These are phyloP conservation scores for Aspergillus texensis DNA, from an alignment of 2,329 filamentous ascomycete genomes.

Conservation along the genomic window DNA sequence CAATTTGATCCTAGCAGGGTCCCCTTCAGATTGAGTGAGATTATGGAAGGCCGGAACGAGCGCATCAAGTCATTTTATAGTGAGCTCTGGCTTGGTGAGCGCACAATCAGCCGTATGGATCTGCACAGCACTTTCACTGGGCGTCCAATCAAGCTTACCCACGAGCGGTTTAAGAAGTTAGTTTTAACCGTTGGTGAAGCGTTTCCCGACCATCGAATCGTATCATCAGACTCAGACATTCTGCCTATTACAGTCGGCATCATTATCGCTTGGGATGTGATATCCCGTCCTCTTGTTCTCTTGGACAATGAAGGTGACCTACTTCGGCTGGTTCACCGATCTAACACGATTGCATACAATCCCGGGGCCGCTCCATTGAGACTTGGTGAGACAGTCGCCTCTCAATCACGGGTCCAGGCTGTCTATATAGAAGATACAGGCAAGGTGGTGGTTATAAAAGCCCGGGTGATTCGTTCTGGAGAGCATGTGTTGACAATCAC, in stretches of 20 bases:
- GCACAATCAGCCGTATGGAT: conserved; percentile 70
- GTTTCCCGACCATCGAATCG: conserved; percentile 13
- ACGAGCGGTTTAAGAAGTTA: conserved; percentile 68
- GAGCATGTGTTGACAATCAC: conserved; percentile 16
- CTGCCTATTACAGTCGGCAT: conserved; percentile 18
- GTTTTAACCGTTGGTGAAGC: conserved; percentile 11
- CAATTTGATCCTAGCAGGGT: conserved; percentile 86
- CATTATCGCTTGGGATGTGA: conserved; percentile 21
- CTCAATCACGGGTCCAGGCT: conserved; percentile 15
- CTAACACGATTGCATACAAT: conserved; percentile 19
- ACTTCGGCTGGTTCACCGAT: conserved; percentile 20
- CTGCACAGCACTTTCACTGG: conserved; percentile 82
- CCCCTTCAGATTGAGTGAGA: conserved; percentile 87
- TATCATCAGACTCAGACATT: conserved; percentile 6
- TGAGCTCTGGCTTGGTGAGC: conserved; percentile 88
- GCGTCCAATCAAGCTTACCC: conserved; percentile 18
- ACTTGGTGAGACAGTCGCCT: conserved; percentile 18
- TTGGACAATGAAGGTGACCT: conserved; percentile 16
- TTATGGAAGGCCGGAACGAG: conserved; percentile 91
- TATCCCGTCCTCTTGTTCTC: conserved; percentile 15
- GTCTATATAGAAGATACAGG: conserved; percentile 17
- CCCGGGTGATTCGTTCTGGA: conserved; percentile 12
- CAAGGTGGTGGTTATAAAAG: conserved; percentile 16
- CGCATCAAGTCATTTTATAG: conserved; percentile 98
- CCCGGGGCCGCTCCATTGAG: conserved; percentile 6